Base-by-base conservation (phyloP, 805 yeast species). In the Metschnikowia rubicola region DNA sequence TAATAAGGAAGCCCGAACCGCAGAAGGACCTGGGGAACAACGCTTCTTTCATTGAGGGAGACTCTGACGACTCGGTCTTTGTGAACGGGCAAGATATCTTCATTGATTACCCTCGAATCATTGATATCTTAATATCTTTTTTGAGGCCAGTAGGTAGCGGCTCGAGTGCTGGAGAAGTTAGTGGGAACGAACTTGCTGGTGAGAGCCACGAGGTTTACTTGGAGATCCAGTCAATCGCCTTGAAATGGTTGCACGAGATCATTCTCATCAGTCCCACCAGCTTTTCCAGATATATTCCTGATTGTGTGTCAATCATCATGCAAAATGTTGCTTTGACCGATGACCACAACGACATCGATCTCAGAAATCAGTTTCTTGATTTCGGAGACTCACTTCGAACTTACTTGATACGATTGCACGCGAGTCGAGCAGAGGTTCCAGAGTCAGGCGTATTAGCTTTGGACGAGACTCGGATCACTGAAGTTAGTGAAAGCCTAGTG, bases 221-320 rank as follows among this genome's bases (percentile, higher is more conserved):
- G 46, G 88, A 88, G 56, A 86, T 91, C 38, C 95, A 88, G 63
- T 65, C 83, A 30, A 87, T 86, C 3, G 88, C 88, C 0, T 70
- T 92, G 41, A 80, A 81, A 39, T 94, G 99, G 99, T 67, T 94
- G 12, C 83, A 80, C 45, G 82, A 83, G 13, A 71, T 94, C 31
- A 66, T 94, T 26, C 80, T 78, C 12, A 80, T 87, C 13, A 81
- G 92, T 0, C 92, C 97, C 1, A 72, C 75, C 35, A 86, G 91
- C 39, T 83, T 92, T 51, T 71, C 86, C 26, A 80, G 84, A 21
- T 84, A 80, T 48, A 76, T 88, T 43, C 89, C 97, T 2, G 84
- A 87, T 45, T 72, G 92, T 35, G 70, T 92, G 12, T 74, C 91
- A 1, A 80, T 85, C 5, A 68, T 88, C 35, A 70, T 91, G 50